Evolutionary conservation across 768 basidiomycete species (phyloP).

Genomic region (Asterophora lycoperdoides): DNA sequence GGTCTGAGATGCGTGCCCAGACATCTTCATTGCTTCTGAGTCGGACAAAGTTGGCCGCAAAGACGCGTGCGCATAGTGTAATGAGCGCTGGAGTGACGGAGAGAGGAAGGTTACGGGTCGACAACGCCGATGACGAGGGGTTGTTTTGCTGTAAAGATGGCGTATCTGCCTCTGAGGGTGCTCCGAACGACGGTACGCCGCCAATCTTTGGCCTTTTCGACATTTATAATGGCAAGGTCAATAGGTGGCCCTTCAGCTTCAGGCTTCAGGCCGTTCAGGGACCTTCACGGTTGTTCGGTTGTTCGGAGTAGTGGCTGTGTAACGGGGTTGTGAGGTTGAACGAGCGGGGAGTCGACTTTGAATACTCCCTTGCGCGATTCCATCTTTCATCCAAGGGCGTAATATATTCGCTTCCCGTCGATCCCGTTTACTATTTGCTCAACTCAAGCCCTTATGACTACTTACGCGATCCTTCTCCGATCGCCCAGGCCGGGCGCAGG

Average conservation of each 20-base stretch:
- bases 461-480: too few species aligned
- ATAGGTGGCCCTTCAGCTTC: too few species aligned
- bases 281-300: too few species aligned
- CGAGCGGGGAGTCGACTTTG: too few species aligned
- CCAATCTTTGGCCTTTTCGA: slow-evolving; percentile 15
- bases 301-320: slow-evolving; percentile 10
- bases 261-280: too few species aligned
- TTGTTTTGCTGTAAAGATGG: slow-evolving; percentile 28
- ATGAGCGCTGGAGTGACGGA: slow-evolving; percentile 40
- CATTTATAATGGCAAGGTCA: slow-evolving; percentile 7
- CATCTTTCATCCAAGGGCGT: too few species aligned
- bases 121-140: slow-evolving; percentile 50
- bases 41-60: slow-evolving; percentile 40
- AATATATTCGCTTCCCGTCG: too few species aligned
- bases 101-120: slow-evolving; percentile 36
- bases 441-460: too few species aligned
- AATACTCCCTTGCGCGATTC: too few species aligned
- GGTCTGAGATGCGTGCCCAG: slow-evolving; percentile 38
- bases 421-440: background rate
- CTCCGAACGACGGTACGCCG: slow-evolving; percentile 30
- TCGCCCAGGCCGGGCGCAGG: too few species aligned
- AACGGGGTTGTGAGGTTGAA: too few species aligned
- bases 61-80: slow-evolving; percentile 46
- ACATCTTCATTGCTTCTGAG: slow-evolving; percentile 34
- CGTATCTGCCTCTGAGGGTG: slow-evolving; percentile 41